Percentiles rank a stretch among this genome's conserved stretches.
Evolutionary conservation across 495 filamentous ascomycete genomes (phyloP).

Genomic region (Penicillium malachiteum): DNA sequence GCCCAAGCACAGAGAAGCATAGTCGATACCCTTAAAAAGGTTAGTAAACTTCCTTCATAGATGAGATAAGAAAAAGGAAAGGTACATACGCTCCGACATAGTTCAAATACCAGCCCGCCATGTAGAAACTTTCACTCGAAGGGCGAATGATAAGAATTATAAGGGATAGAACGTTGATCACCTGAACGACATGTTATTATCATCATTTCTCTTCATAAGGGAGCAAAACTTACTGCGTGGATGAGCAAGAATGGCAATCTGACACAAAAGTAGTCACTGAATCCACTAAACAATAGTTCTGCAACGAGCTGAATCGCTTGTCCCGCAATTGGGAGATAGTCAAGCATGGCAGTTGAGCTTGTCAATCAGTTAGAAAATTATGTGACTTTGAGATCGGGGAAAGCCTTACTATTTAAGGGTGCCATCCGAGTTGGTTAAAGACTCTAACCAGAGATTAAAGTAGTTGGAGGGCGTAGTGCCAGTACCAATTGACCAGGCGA

Average conservation of each 20-base stretch:
- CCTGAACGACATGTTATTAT: not conserved
- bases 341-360: constrained; percentile 16
- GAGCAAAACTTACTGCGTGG: constrained; percentile 3
- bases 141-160: constrained; percentile 14
- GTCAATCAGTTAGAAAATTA: not conserved
- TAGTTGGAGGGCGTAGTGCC: constrained; percentile 12
- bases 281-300: constrained; percentile 15
- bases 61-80: not conserved
- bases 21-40: constrained; percentile 8
- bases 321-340: constrained; percentile 16
- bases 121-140: constrained; percentile 6
- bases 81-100: constrained; percentile 16
- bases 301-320: constrained; percentile 18
- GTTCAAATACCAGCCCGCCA: constrained; percentile 17
- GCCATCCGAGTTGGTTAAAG: constrained; percentile 13
- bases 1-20: constrained; percentile 20
- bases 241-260: constrained; percentile 15
- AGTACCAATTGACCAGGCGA: constrained; percentile 15
- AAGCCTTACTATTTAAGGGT: constrained; percentile 11
- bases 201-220: not conserved
- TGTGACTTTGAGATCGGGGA: not conserved
- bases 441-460: constrained; percentile 21
- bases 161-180: constrained; percentile 13
- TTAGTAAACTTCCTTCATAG: no score
- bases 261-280: constrained; percentile 14